Base-by-base conservation (phyloP, 1,284 basidiomycete genomes). In the Pisolithus thermaeus region DNA sequence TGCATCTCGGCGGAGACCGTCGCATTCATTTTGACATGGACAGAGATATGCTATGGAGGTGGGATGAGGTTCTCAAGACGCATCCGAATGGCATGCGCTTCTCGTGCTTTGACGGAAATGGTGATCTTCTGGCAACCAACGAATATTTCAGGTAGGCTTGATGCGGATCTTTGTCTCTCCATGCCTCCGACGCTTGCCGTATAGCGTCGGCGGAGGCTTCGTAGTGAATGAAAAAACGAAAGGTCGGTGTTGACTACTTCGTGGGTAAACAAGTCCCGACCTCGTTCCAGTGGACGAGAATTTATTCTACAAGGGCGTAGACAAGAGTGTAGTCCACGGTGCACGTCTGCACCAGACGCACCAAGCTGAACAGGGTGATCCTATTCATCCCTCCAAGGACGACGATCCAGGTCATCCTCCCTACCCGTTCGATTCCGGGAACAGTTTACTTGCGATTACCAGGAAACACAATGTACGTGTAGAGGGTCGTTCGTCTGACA, bases 61-160 rank as follows among this genome's bases (percentile, higher is more conserved):
- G 85, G 83, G 89, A 92, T 59, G 81, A 83, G 51, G 85, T 89
- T 20, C 76, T 90, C 25, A 84, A 84, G 66, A 87, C 85, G 0
- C 87, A 90, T 64, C 88, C 92, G 0, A 94, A 94, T 63, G 94
- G 94, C 27, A 93, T 97, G 81, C 79, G 92, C 4, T 96, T 98
- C 67, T 88, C 87, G 45, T 90, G 85, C 16, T 98, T 94, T 61
- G 84, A 80, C 53, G 74, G 78, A 41, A 74, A 87, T 11, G 95
- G 96, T 0, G 83, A 92, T 59, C 72, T 98, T 58, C 74, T 98
- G 49, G 95, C 95, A 0, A 96, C 91, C 12, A 98, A 98, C 62
- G 91, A 95, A 64, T 98, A 96, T 64, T 98, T 92, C 63, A 84
- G 80, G 80, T 80, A 59, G 44, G 56, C 53, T 25, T 25, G 8